phyloP scores from a whole-genome alignment of 768 basidiomycete species.

The Amanita polypyramis region DNA sequence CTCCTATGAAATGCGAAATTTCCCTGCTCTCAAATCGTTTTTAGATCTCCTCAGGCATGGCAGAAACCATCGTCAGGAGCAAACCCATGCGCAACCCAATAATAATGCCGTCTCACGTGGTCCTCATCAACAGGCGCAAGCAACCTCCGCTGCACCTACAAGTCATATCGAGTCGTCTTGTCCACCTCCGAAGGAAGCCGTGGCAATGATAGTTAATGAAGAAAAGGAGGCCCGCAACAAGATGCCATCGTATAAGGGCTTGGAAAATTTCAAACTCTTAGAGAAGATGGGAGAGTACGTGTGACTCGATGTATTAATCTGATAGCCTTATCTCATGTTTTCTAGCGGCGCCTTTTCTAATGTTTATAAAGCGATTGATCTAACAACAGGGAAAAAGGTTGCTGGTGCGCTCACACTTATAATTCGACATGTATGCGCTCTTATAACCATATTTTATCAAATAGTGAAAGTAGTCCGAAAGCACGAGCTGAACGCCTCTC shows the following conservation, averaged over 20 bases:
- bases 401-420: constrained; percentile 48
- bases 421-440: constrained; percentile 9
- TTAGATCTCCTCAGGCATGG: constrained; percentile 78
- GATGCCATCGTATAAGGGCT: constrained; percentile 81
- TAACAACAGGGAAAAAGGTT: constrained; percentile 62
- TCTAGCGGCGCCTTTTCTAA: constrained; percentile 93
- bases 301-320: constrained; percentile 9
- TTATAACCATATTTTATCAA: constrained; percentile 13
- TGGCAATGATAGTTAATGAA: constrained; percentile 65
- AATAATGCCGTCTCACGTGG: constrained; percentile 15
- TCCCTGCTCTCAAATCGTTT: constrained; percentile 12
- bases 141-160: constrained; percentile 12
- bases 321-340: constrained; percentile 12
- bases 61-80: constrained; percentile 27
- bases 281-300: constrained; percentile 94
- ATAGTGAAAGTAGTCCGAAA: constrained; percentile 92
- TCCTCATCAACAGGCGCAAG: constrained; percentile 24
- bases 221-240: constrained; percentile 62
- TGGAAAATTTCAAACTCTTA: constrained; percentile 66
- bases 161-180: constrained; percentile 14
- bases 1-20: not conserved
- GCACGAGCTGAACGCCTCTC: constrained; percentile 80
- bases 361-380: constrained; percentile 87
- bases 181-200: constrained; percentile 29
- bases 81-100: constrained; percentile 9